Conservation (phyloP, 1,284 basidiomycete genomes). For the Athelia psychrophila region DNA sequence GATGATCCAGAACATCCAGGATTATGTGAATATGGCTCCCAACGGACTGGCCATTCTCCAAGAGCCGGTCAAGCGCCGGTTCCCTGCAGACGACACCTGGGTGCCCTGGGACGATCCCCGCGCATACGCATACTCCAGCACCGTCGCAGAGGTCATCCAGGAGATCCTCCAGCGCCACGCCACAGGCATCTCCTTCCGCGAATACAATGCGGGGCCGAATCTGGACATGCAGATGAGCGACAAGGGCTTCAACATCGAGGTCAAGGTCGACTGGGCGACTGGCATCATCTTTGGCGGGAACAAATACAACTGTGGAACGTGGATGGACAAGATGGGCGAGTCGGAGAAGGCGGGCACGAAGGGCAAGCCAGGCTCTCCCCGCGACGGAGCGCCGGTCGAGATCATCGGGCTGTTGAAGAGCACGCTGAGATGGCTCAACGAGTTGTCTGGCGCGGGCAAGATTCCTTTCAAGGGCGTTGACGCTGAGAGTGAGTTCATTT, state of each 20-base stretch:
- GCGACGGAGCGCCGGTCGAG: conserved; percentile 95
- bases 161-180: conserved; percentile 96
- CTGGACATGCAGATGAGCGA: conserved; percentile 96
- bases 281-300: conserved; percentile 92
- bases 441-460: conserved; percentile 60
- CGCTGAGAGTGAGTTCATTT: conserved; percentile 61
- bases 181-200: conserved; percentile 89
- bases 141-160: conserved; percentile 91
- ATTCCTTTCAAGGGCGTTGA: conserved; percentile 93
- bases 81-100: conserved; percentile 93
- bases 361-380: conserved; percentile 90
- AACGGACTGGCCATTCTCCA: conserved; percentile 81
- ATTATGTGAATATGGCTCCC: conserved; percentile 85
- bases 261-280: conserved; percentile 92
- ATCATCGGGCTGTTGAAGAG: conserved; percentile 94
- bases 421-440: conserved; percentile 85
- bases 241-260: conserved; percentile 92
- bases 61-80: conserved; percentile 85
- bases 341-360: conserved; percentile 90
- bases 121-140: conserved; percentile 81
- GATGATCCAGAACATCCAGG: conserved; percentile 98
- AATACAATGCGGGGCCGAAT: conserved; percentile 94
- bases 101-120: conserved; percentile 86
- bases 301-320: conserved; percentile 82
- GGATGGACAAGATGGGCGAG: conserved; percentile 99